phyloP scores from a whole-genome alignment of 805 yeast species.

The Yarrowia deformans region DNA sequence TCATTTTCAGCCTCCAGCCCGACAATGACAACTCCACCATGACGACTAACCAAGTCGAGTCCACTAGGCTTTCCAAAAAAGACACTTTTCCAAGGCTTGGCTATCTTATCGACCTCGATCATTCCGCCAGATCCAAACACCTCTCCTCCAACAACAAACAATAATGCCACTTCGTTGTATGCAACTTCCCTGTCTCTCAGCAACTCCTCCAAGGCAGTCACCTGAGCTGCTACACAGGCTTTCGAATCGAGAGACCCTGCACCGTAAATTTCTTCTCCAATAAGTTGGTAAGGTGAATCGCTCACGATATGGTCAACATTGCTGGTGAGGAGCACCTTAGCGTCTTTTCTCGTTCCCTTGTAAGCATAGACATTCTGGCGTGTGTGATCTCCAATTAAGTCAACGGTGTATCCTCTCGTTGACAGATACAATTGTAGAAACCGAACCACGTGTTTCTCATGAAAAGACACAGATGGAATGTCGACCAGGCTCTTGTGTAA shows the following conservation, averaged over 20 bases:
- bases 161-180: constrained; percentile 4
- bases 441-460: not conserved
- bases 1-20: not conserved
- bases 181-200: not conserved
- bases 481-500: constrained; percentile 11
- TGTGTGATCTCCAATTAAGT: not conserved
- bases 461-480: not conserved
- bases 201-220: constrained; percentile 11
- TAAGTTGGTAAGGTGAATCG: not conserved
- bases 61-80: constrained; percentile 12
- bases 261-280: not conserved
- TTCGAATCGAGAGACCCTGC: not conserved
- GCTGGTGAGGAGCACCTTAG: constrained; percentile 9
- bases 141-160: constrained; percentile 12
- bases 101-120: constrained; percentile 1
- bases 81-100: constrained; percentile 12
- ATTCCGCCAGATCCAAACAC: constrained; percentile 5
- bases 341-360: constrained; percentile 4
- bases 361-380: constrained; percentile 8
- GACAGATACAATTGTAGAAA: constrained; percentile 5
- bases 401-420: not conserved
- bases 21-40: constrained; percentile 2
- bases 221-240: constrained; percentile 1
- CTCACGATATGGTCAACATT: not conserved
- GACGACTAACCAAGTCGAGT: not conserved